Conservation (phyloP, 1,284 basidiomycete genomes). For the Schizophyllum commune region DNA sequence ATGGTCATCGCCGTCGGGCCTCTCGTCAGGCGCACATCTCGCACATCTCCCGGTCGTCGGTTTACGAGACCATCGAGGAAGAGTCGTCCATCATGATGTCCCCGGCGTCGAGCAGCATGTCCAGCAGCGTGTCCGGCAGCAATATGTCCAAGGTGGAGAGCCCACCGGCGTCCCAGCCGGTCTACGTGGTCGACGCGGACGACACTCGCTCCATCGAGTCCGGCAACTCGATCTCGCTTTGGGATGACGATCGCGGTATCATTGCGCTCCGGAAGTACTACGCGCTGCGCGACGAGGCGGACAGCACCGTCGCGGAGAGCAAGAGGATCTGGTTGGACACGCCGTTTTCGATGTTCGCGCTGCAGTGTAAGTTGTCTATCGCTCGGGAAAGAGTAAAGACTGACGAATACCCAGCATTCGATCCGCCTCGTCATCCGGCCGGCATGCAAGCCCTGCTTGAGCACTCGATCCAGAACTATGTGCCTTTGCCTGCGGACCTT, state of each 20-base stretch:
- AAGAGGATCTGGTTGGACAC: slow-evolving; percentile 62
- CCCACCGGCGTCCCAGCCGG: slow-evolving; percentile 30
- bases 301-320: slow-evolving; percentile 60
- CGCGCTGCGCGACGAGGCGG: slow-evolving; percentile 60
- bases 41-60: slow-evolving; percentile 54
- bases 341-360: slow-evolving; percentile 58
- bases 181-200: slow-evolving; percentile 47
- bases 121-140: slow-evolving; percentile 5
- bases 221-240: slow-evolving; percentile 20
- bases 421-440: slow-evolving; percentile 53
- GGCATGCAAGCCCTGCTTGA: slow-evolving; percentile 68
- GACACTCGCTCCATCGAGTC: slow-evolving; percentile 43
- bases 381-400: slow-evolving; percentile 2
- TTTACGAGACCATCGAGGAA: slow-evolving; percentile 75
- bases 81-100: slow-evolving; percentile 42
- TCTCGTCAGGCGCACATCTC: slow-evolving; percentile 36
- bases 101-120: slow-evolving; percentile 17
- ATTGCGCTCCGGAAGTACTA: slow-evolving; percentile 57
- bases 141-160: slow-evolving; percentile 11
- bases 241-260: slow-evolving; percentile 61
- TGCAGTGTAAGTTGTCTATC: slow-evolving; percentile 50
- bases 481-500: slow-evolving; percentile 62
- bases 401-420: slow-evolving; percentile 44
- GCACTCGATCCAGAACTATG: slow-evolving; percentile 62
- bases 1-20: slow-evolving; percentile 61